Evolutionary conservation across 192 early-diverging fungal genomes (phyloP), one percentile per base, ranked within the genome.

Genomic region (Ambispora gerdemannii): DNA sequence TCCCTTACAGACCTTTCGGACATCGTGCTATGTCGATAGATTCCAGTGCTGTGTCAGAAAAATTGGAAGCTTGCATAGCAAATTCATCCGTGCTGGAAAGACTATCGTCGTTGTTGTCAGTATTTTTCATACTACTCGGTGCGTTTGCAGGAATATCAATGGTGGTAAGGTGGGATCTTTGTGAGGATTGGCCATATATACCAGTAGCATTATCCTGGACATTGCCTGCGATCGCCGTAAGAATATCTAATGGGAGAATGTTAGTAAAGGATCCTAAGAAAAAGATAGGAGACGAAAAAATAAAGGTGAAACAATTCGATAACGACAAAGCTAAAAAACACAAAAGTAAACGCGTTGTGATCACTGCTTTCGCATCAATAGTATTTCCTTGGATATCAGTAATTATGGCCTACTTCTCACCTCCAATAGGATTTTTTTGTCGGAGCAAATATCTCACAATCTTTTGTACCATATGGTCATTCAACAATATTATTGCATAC

Each of bases 111-210:
- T n/a, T n/a, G n/a, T n/a, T n/a, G n/a, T n/a, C n/a, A n/a, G n/a
- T n/a, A n/a, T n/a, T n/a, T n/a, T n/a, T n/a, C 20, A 50, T 67
- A 8, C 19, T 50, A 1, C 30, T 67, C n/a, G 64, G 64, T 51
- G 20, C 34, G 22, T 2, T 67, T 50, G 19, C 31, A 3, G 64
- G 64, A 51, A 67, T 67, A n/a, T 67, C 24, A 24, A 50, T 25
- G 15, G 28, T 19, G 17, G 30, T 24, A 22, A 30, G 47, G 51
- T 49, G 47, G 24, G 22, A 3, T 49, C 3, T 15, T 3, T 19
- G 17, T 47, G 22, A 58, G 24, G 63, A 1, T 30, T 64, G n/a
- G n/a, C n/a, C n/a, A n/a, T n/a, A n/a, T n/a, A n/a, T n/a, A n/a
- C n/a, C n/a, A n/a, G n/a, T n/a, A n/a, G n/a, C n/a, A n/a, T n/a